Evolutionary conservation across 2,329 filamentous ascomycete species (phyloP), one percentile per base, ranked within the genome.

Genomic region (Fusarium sambucinum): DNA sequence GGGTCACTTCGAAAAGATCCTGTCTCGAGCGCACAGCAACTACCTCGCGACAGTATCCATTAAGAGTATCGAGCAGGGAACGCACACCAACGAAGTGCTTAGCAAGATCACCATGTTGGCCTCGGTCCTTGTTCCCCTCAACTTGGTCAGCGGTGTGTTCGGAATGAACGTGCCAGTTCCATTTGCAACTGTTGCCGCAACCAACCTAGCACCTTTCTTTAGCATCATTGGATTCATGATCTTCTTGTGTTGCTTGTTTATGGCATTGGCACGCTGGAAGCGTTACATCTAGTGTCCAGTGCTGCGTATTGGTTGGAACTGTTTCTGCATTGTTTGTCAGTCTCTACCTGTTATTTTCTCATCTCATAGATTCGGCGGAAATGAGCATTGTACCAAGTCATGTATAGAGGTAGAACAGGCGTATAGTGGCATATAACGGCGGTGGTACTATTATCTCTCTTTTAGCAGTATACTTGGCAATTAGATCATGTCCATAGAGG

Each of bases 1-100:
- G 73, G 89, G 89, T 1, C 96, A 99, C 78, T 97, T 97, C 73
- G 96, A 99, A 79, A 98, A 98, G 85, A 97, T 99, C 86, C 86
- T 99, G 50, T 94, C 92, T 29, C 91, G 96, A 23, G 92, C 92
- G 3, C 96, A 99, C 82, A 93, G 92, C 83, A 99, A 98, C 79
- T 98, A 99, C 77, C 86, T 99, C 37, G 95, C 96, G 2, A 96
- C 97, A 77, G 88, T 98, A 66, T 95, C 92, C 38, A 94, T 98
- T 73, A 93, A 96, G 78, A 95, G 92, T 79, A 92, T 97, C 74
- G 89, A 91, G 2, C 90, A 97, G 78, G 94, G 94, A 27, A 97
- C 94, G 62, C 86, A 90, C 70, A 94, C 93, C 55, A 98, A 98
- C 81, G 88, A 91, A 69, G 91, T 95, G 9, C 87, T 99, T 14